Percentiles rank a stretch among this genome's conserved stretches.
Conservation (phyloP, 805 yeast genomes). For the Wickerhamiella sergipiensis region DNA sequence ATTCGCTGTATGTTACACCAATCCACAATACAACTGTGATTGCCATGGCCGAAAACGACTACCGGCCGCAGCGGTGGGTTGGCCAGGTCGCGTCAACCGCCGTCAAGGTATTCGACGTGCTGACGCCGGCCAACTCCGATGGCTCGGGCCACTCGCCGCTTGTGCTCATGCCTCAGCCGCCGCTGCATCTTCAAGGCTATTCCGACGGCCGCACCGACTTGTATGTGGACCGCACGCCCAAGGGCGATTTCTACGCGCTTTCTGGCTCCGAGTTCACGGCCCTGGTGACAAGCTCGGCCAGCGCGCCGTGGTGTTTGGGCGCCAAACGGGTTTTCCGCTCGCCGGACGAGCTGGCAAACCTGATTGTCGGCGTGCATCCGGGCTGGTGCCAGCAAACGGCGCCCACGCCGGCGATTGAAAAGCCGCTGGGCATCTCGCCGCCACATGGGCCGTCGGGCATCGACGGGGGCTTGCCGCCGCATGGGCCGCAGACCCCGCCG, state of each 20-base stretch:
- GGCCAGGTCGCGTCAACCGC: constrained; percentile 58
- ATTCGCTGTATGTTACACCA: constrained; percentile 69
- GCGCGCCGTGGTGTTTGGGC: constrained; percentile 14
- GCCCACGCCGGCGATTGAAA: neutral
- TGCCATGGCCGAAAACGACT: constrained; percentile 47
- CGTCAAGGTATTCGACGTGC: constrained; percentile 69
- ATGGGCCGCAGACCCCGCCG: neutral
- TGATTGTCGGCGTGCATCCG: constrained; percentile 20
- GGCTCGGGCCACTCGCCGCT: constrained; percentile 11
- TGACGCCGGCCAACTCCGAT: constrained; percentile 15
- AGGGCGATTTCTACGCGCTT: constrained; percentile 50
- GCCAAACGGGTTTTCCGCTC: constrained; percentile 2
- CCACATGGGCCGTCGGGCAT: constrained; percentile 5
- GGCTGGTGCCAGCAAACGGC: constrained; percentile 13
- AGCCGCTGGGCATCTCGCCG: neutral
- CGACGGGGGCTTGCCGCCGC: neutral
- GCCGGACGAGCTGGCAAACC: constrained; percentile 2
- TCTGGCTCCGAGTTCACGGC: constrained; percentile 69
- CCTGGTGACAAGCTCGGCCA: constrained; percentile 52
- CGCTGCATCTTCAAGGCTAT: constrained; percentile 7
- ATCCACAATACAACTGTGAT: constrained; percentile 66
- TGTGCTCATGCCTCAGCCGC: constrained; percentile 28
- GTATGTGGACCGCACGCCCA: constrained; percentile 48
- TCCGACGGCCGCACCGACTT: constrained; percentile 30
- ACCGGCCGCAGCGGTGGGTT: constrained; percentile 64